Conservation (phyloP, 768 basidiomycete species). For the Amanita rimosa region DNA sequence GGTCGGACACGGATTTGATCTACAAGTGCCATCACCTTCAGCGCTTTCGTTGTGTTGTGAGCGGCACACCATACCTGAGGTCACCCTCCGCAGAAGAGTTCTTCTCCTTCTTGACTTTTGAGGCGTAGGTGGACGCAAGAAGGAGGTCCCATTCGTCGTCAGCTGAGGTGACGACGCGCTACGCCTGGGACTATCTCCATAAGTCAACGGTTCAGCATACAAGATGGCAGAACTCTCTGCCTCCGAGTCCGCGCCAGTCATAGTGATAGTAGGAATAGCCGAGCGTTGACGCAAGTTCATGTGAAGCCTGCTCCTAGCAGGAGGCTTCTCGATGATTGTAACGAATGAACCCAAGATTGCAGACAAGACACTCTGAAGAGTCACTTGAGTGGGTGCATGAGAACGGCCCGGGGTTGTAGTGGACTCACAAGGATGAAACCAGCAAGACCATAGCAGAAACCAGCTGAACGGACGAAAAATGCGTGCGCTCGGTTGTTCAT, state of each 20-base stretch:
- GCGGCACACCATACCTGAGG: not conserved
- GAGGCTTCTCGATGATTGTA: not conserved
- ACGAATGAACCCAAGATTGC: constrained; percentile 12
- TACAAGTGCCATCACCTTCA: not conserved
- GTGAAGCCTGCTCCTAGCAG: not conserved
- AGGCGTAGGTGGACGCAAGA: constrained; percentile 1
- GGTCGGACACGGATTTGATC: constrained; percentile 11
- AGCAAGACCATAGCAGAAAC: constrained; percentile 20
- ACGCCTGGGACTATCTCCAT: constrained; percentile 8
- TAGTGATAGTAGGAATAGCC: constrained; percentile 4
- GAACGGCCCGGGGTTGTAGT: not conserved
- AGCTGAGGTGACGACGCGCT: constrained; percentile 19
- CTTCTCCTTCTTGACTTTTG: constrained; percentile 4
- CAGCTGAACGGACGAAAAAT: constrained; percentile 17
- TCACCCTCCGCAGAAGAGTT: constrained; percentile 1
- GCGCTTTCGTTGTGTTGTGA: not conserved
- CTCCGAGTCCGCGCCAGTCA: constrained; percentile 1
- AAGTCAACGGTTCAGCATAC: not conserved
- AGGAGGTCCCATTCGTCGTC: constrained; percentile 7
- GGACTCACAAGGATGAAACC: constrained; percentile 25
- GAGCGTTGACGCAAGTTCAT: not conserved
- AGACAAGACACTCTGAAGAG: constrained; percentile 22
- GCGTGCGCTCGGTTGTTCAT: constrained; percentile 12
- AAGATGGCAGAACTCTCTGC: not conserved
- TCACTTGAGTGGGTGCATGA: not conserved